Base-by-base conservation (phyloP, 2,329 filamentous ascomycete genomes). In the Knufia petricola region DNA sequence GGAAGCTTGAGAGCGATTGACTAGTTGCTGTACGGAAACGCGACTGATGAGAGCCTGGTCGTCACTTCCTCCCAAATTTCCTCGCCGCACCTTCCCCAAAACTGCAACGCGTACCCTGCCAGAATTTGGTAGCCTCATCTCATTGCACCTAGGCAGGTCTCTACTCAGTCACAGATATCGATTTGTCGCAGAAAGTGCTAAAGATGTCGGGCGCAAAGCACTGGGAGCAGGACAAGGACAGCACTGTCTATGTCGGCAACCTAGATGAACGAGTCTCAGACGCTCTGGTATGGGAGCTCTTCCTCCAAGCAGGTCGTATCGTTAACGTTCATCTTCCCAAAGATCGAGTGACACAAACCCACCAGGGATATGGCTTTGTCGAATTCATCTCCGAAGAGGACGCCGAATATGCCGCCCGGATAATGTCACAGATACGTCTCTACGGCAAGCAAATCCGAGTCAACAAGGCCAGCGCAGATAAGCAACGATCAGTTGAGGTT, bases 301-400 rank as follows among this genome's bases (percentile, higher is more conserved):
- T 96, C 88, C 82, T 95, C 49, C 92, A 98, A 72, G 88, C 89
- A 65, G 92, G 92, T 48, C 89, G 90, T 59, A 94, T 98, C 61
- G 87, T 94, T 64, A 96, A 96, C 69, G 90, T 98, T 55, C 92
- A 98, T 70, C 82, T 98, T 64, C 92, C 92, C 49, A 95, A 95
- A 74, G 92, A 98, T 68, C 87, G 92, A 66, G 92, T 98, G 59
- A 95, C 92, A 40, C 88, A 95, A 64, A 84, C 83, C 50, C 92
- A 98, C 67, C 92, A 96, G 69, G 92, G 92, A 59, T 98, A 95
- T 74, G 92, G 92, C 60, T 98, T 98, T 69, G 92, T 98, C 68
- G 92, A 98, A 69, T 98, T 95, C 68, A 90, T 88, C 63, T 89
- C 85, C 58, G 88, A 95, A 64, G 82, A 88, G 62, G 92, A 95